Evolutionary conservation across 495 filamentous ascomycete genomes (phyloP).

Genomic region (Stereocaulon alpinum): DNA sequence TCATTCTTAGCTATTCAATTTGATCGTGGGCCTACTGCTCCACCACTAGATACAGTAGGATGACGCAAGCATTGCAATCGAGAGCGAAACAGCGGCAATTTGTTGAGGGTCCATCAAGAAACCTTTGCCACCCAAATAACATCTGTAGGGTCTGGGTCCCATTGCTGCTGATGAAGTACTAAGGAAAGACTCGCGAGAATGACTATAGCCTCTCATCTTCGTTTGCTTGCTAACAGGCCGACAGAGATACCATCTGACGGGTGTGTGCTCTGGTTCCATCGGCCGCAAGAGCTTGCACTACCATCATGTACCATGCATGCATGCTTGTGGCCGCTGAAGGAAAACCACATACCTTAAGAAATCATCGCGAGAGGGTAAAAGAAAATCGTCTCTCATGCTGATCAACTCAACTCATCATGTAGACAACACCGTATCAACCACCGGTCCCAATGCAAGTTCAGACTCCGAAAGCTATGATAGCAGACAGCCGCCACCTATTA

Average conservation of each 20-base stretch:
- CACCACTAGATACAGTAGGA: background rate
- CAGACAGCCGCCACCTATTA: conserved; percentile 20
- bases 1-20: background rate
- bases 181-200: conserved; percentile 6
- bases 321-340: conserved; percentile 3
- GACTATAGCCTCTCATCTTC: conserved; percentile 6
- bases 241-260: background rate
- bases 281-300: conserved; percentile 6
- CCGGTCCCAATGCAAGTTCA: conserved; percentile 11
- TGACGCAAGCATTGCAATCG: background rate
- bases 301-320: conserved; percentile 4
- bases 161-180: background rate
- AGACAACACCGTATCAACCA: conserved; percentile 9
- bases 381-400: conserved; percentile 16
- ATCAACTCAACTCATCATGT: conserved; percentile 11
- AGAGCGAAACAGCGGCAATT: background rate
- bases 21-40: background rate
- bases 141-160: conserved; percentile 4
- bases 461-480: conserved; percentile 18
- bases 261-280: conserved; percentile 4
- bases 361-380: conserved; percentile 8
- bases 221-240: background rate
- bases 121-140: background rate
- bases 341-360: conserved; percentile 2
- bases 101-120: background rate